Conservation (phyloP, 1,284 basidiomycete species). For the Marasmius fiardii region DNA sequence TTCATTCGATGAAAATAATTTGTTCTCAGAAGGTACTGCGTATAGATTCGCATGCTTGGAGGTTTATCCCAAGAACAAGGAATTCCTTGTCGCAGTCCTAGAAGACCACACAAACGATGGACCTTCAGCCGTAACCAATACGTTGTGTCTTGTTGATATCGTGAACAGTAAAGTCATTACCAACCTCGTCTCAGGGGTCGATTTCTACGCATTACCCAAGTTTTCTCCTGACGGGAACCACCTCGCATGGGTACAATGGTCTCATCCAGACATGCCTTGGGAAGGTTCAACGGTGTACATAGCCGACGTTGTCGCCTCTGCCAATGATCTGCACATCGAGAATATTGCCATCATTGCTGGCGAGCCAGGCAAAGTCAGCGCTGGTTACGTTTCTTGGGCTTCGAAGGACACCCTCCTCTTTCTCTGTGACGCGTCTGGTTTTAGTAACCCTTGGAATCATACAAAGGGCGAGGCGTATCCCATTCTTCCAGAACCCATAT, state of each 20-base stretch:
- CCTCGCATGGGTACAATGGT: slow-evolving; percentile 73
- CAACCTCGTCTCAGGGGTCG: slow-evolving; percentile 48
- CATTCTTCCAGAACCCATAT: slow-evolving; percentile 42
- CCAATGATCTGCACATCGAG: slow-evolving; percentile 27
- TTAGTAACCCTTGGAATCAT: slow-evolving; percentile 66
- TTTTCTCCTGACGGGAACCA: slow-evolving; percentile 69
- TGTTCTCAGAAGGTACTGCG: slow-evolving; percentile 39
- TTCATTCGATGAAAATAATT: not conserved
- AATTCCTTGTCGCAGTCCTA: slow-evolving; percentile 51
- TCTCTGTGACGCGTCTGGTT: slow-evolving; percentile 67
- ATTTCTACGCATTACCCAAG: slow-evolving; percentile 62
- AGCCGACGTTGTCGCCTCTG: slow-evolving; percentile 34
- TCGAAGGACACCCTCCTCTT: slow-evolving; percentile 58
- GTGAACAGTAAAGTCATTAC: slow-evolving; percentile 35
- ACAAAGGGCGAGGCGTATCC: slow-evolving; percentile 31
- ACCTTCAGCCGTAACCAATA: slow-evolving; percentile 54
- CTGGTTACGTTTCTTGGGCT: slow-evolving; percentile 59
- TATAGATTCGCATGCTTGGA: slow-evolving; percentile 58
- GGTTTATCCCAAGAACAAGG: slow-evolving; percentile 41
- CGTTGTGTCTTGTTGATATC: slow-evolving; percentile 54
- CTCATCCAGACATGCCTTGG: slow-evolving; percentile 83
- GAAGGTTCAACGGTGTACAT: slow-evolving; percentile 63
- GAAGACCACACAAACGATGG: slow-evolving; percentile 67
- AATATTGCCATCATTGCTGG: slow-evolving; percentile 45
- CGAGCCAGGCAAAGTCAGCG: slow-evolving; percentile 41